Evolutionary conservation across 78 protist genomes (phyloP), one percentile per base, ranked within the genome.

Genomic region (Chrysochromulina parva): DNA sequence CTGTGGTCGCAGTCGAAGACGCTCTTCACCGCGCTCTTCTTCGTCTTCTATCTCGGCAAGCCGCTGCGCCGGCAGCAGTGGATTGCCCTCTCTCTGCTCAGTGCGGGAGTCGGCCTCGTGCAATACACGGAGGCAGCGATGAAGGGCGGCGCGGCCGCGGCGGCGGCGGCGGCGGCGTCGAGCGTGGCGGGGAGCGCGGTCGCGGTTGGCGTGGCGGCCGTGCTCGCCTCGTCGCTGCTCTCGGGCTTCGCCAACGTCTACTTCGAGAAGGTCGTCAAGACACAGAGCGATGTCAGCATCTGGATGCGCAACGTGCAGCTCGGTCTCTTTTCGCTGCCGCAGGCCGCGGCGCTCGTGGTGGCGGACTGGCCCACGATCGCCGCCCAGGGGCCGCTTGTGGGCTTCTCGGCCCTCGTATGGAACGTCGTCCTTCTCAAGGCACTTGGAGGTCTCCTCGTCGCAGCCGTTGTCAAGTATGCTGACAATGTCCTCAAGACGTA

Each of bases 381-480:
- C 13, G 4, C 3, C 17, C 0, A 3, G 3, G 89, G 93, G 47
- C 50, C 26, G 9, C 26, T 90, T 7, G 48, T 7, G 14, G 93
- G 93, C n/a, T 90, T 73, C 89, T 47, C 28, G 47, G 57, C 67
- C 67, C 55, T 69, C 62, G 84, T 67, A 13, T 82, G 88, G 93
- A 1, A 47, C 26, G 85, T 81, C 69, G 26, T 81, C 58, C 1
- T 22, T 50, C 87, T 90, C 28, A 59, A 47, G 60, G 60, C 89
- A 48, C 60, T 58, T 7, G 93, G 93, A 24, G 93, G 93, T 6
- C 87, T 90, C 38, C 3, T 90, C 80, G 59, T 90, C 85, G 93
- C 93, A 19, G 88, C 84, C 59, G 88, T 80, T 0, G 84, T 90
- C 53, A 90, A 90, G 92, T 78, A 90, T 54, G 92, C 92, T 1